Evolutionary conservation across 2,329 filamentous ascomycete species (phyloP), one percentile per base, ranked within the genome.

Genomic region (Cryphonectria nitschkei): DNA sequence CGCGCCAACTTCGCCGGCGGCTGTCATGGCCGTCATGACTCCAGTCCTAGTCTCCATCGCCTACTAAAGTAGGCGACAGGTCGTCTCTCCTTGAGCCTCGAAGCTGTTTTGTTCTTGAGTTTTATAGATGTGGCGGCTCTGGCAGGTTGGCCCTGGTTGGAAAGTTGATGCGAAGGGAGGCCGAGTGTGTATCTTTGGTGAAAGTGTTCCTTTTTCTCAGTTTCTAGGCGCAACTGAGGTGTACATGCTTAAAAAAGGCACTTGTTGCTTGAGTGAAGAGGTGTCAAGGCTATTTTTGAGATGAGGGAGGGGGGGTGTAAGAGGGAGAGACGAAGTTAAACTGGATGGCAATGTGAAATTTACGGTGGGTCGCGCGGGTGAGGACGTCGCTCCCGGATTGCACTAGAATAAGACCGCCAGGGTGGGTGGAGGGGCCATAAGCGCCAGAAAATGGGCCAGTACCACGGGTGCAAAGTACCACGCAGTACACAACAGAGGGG

Each of bases 1-100:
- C 2, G 74, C 73, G 60, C 74, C 74, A 41, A 65, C 68, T 14
- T 69, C 69, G 16, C 56, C 72, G 50, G 74, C 72, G 39, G 70
- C 68, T 32, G 74, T 73, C 22, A 75, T 69, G n/a, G 74, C 69
- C 14, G 74, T 68, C 76, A 76, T 65, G 29, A 13, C 41, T 65
- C 26, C 63, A 9, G 4, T 50, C 11, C 29, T 37, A 16, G 41
- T 26, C 7, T 32, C 26, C 54, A 19, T 32, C 4, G 29, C 16
- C 54, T 58, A 32, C 8, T 13, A 13, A 43, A 50, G 37, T 7
- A 65, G 63, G 16, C n/a, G 43, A 19, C 43, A 22, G 13, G 9
- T n/a, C 22, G 41, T 34, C 19, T 26, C 41, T 32, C 29, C 1
- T 9, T 37, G 41, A 16, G 26, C 14, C 6, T 22, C 14, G 32